phyloP scores from a whole-genome alignment of 75 land plant genomes.

The Pinus taeda region DNA sequence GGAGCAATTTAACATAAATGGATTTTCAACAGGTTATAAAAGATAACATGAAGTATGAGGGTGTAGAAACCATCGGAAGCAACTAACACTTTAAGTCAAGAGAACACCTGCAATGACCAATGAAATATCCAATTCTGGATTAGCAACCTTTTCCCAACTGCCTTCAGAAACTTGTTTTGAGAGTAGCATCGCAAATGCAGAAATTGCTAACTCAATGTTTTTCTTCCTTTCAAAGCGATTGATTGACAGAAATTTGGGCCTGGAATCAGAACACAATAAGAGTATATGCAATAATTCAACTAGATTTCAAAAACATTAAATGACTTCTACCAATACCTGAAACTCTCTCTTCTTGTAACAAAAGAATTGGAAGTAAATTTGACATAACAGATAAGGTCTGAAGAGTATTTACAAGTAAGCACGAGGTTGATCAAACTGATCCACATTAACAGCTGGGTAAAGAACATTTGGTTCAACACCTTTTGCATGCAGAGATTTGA shows the following conservation, averaged over 20 bases:
- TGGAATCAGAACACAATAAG: slow-evolving; percentile 19
- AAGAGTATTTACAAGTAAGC: slow-evolving; percentile 32
- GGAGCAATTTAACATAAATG: too few species aligned
- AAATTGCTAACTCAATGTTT: slow-evolving; percentile 85
- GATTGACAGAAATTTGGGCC: slow-evolving; percentile 87
- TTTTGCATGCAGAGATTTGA: slow-evolving; percentile 53
- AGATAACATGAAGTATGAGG: too few species aligned
- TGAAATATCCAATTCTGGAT: slow-evolving; percentile 15
- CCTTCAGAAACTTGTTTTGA: slow-evolving; percentile 14
- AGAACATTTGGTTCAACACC: slow-evolving; percentile 84
- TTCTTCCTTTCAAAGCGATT: slow-evolving; percentile 98
- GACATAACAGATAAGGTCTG: background rate
- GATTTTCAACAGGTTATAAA: too few species aligned
- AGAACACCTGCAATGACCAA: slow-evolving; percentile 55
- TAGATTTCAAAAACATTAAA: background rate
- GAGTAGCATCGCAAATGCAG: slow-evolving; percentile 71
- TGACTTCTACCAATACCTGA: background rate
- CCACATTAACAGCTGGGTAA: slow-evolving; percentile 94
- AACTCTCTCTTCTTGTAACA: background rate
- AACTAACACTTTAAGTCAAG: too few species aligned
- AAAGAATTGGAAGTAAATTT: background rate
- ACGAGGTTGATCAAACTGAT: slow-evolving; percentile 62
- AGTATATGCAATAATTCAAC: slow-evolving; percentile 6
- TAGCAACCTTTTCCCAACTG: slow-evolving; percentile 13
- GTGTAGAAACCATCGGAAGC: too few species aligned